Base-by-base conservation (phyloP, 139 green algal genomes). In the Tetradesmus obliquus region DNA sequence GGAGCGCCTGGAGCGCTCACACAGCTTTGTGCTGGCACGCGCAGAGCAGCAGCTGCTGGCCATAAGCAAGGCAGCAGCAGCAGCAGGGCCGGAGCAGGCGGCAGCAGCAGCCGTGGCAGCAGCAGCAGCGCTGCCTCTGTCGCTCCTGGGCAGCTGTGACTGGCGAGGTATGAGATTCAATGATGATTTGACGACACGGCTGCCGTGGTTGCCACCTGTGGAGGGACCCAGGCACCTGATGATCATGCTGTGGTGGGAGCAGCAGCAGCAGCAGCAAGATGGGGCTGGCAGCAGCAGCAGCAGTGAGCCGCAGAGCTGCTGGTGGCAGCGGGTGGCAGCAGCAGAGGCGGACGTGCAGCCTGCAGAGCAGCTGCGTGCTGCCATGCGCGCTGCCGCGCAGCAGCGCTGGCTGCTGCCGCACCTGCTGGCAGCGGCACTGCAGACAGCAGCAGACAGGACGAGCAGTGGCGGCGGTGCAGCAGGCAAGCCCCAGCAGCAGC, bases 131-230 rank as follows among this genome's bases (percentile, higher is more conserved):
- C 66, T 90, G 51, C 57, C 84, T 9, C 69, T 90, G 87, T 2
- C 3, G 22, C 55, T 90, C 12, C 45, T 86, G 82, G 15, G 66
- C 54, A 87, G 51, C n/a, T 69, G 69, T 51, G 69, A 69, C 51
- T 92, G 71, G 60, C 58, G 45, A 10, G 71, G 54, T 1, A 80
- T 90, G 83, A 91, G 95, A 0, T 98, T 97, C 91, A 97, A 98
- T 74, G 95, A 96, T 62, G 97, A 98, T 89, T 93, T 98, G 5
- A 88, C 83, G 19, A 95, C 90, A 0, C 91, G 97, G 15, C 95
- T 96, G n/a, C 55, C 80, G 2, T 98, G 97, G 97, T 92, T 95
- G 90, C 96, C 94, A 15, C 97, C 95, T 17, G 81, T 71, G 9
- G 69, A 32, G 62, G 60, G 51, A 17, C 66, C 57, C n/a, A 88